phyloP scores from a whole-genome alignment of 441 rosid genomes.

The Adansonia rubrostipa region DNA sequence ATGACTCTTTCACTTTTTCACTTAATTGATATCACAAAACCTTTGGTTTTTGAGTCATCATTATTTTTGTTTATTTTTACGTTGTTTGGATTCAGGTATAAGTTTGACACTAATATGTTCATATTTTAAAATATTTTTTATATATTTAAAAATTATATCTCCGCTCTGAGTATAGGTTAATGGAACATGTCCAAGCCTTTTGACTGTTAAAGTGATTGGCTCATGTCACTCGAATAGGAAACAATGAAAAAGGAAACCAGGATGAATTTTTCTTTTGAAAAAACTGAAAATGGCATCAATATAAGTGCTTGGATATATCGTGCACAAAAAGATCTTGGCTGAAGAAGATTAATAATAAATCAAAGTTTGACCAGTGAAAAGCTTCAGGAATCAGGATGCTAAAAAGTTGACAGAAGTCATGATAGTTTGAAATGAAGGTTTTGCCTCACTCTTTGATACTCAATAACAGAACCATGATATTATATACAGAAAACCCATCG shows the following conservation, averaged over 20 bases:
- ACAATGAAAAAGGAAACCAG: neutral
- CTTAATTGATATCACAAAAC: slow-evolving; percentile 1
- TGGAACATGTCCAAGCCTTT: neutral
- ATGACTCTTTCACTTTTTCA: slow-evolving; percentile 24
- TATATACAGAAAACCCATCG: too few species aligned
- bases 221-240: slow-evolving; percentile 6
- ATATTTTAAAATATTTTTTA: too few species aligned
- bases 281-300: slow-evolving; percentile 5
- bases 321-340: neutral
- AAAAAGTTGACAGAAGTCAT: neutral
- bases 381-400: neutral
- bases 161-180: too few species aligned
- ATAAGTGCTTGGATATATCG: neutral
- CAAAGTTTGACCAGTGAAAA: neutral
- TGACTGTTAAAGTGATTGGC: neutral
- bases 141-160: too few species aligned
- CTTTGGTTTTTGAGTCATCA: slow-evolving; percentile 16
- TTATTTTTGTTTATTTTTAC: slow-evolving; percentile 7
- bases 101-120: too few species aligned
- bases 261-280: neutral
- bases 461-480: too few species aligned
- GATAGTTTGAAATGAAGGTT: neutral
- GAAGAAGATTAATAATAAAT: neutral
- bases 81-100: too few species aligned
- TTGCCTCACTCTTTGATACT: neutral